These are phyloP conservation scores for Fusarium redolens DNA, from an alignment of 2,329 filamentous ascomycete genomes.

Conservation along the genomic window DNA sequence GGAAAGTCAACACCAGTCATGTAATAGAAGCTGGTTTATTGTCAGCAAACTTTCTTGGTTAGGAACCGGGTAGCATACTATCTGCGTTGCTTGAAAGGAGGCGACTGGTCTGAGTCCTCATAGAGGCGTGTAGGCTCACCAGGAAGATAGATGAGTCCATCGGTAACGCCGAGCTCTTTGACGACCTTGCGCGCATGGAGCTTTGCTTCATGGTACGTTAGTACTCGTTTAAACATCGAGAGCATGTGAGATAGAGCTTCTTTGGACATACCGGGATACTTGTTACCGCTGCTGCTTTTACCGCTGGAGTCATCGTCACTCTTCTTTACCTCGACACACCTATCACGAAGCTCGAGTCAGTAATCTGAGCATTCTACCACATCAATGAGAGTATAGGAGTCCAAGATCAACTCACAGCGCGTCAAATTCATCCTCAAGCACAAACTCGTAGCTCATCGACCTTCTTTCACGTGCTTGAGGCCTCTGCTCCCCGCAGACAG, in stretches of 20 bases:
- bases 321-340: slow-evolving; percentile 54
- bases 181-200: slow-evolving; percentile 68
- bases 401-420: slow-evolving; percentile 58
- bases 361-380: not conserved
- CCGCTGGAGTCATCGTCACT: slow-evolving; percentile 25
- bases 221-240: not conserved
- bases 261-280: slow-evolving; percentile 52
- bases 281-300: slow-evolving; percentile 42
- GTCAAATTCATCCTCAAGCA: slow-evolving; percentile 65
- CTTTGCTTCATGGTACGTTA: slow-evolving; percentile 58
- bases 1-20: slow-evolving; percentile 65
- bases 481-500: slow-evolving; percentile 33
- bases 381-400: no score
- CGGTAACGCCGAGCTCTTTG: slow-evolving; percentile 58
- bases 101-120: slow-evolving; percentile 69
- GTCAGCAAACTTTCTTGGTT: not conserved
- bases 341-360: slow-evolving; percentile 21
- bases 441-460: slow-evolving; percentile 49
- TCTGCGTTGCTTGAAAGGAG: slow-evolving; percentile 66
- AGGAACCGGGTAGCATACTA: slow-evolving; percentile 58
- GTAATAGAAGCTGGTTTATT: slow-evolving; percentile 65
- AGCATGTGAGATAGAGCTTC: not conserved
- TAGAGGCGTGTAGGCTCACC: slow-evolving; percentile 63
- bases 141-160: slow-evolving; percentile 67
- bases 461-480: slow-evolving; percentile 35